A percentile compares a stretch with the other conserved stretches of the same genome.
Conservation (phyloP, 2,329 filamentous ascomycete genomes). For the Colletotrichum noveboracense region DNA sequence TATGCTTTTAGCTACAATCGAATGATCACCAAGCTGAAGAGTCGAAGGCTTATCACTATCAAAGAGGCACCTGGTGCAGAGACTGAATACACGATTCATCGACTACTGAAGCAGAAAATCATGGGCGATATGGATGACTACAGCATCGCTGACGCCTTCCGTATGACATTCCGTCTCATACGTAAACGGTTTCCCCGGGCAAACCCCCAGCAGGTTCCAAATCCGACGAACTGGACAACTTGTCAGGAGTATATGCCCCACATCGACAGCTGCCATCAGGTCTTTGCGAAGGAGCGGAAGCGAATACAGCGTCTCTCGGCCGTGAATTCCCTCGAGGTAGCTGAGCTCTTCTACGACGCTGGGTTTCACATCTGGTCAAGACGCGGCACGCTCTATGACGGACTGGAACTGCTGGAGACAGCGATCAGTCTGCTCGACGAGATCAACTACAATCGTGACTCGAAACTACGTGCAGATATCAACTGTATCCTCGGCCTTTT, state of each 20-base stretch:
- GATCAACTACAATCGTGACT: no score
- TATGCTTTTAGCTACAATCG: background rate
- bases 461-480: no score
- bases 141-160: background rate
- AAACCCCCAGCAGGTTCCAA: background rate
- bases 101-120: background rate
- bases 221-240: background rate
- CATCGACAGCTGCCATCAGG: background rate
- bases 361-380: background rate
- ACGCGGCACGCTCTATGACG: no score
- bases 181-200: background rate
- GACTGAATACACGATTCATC: background rate
- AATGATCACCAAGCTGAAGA: background rate
- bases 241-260: background rate
- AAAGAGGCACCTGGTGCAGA: background rate
- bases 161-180: background rate
- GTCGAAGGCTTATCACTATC: background rate
- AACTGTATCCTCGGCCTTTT: no score
- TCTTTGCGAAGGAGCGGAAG: background rate
- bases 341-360: background rate
- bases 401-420: no score
- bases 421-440: no score
- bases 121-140: background rate
- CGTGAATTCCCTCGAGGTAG: background rate
- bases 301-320: background rate